These are phyloP conservation scores for Akebia trifoliata DNA, from an alignment of 164 flowering plant species.

Conservation along the genomic window DNA sequence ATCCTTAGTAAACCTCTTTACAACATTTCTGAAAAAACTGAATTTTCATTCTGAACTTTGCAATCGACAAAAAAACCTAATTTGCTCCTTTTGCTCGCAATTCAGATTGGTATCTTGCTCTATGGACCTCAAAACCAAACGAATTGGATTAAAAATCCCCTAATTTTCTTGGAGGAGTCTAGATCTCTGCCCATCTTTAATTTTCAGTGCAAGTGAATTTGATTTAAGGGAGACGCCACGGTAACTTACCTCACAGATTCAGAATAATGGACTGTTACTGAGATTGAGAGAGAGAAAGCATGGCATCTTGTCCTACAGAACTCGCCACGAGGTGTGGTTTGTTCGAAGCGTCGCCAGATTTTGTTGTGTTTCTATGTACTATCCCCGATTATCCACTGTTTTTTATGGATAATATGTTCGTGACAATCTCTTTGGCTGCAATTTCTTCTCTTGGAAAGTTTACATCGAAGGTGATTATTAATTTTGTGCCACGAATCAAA, in stretches of 20 bases:
- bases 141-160: too few relatives aligned
- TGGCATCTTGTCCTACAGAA: conserved; percentile 29
- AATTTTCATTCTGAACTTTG: too few relatives aligned
- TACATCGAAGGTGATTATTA: not conserved
- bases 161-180: too few relatives aligned
- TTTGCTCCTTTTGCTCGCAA: too few relatives aligned
- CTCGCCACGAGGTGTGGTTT: conserved; percentile 27
- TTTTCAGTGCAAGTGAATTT: not conserved
- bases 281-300: too few relatives aligned
- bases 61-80: too few relatives aligned
- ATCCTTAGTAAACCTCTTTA: too few relatives aligned
- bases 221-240: conserved; percentile 1
- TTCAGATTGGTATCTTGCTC: too few relatives aligned
- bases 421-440: conserved; percentile 25
- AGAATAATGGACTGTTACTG: conserved; percentile 7
- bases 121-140: too few relatives aligned
- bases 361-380: conserved; percentile 22
- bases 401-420: conserved; percentile 14
- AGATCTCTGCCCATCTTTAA: not conserved
- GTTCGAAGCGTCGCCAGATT: conserved; percentile 17
- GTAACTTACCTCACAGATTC: too few relatives aligned
- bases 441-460: conserved; percentile 22
- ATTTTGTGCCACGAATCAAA: conserved; percentile 13
- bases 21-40: too few relatives aligned
- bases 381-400: conserved; percentile 37